phyloP scores from a whole-genome alignment of 2,329 filamentous ascomycete genomes.

The Cytospora mali region DNA sequence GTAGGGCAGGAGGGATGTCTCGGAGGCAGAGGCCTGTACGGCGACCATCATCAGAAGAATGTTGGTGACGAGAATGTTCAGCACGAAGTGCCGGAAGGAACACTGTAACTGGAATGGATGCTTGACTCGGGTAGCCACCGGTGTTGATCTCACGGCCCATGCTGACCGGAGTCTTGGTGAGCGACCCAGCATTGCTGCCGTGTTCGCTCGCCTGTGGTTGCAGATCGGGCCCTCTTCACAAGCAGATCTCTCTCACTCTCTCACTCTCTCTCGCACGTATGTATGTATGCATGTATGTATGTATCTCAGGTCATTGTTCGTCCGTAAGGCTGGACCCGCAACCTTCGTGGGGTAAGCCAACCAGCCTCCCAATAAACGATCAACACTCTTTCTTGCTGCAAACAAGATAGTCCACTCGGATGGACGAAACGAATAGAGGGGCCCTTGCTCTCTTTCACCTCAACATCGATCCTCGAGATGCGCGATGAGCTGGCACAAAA shows the following conservation, averaged over 20 bases:
- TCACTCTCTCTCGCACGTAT: no score
- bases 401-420: background rate
- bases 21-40: conserved; percentile 29
- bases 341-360: background rate
- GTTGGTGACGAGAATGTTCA: conserved; percentile 14
- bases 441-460: conserved; percentile 8
- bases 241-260: no score
- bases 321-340: conserved; percentile 2
- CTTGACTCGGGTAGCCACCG: conserved; percentile 13
- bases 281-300: background rate
- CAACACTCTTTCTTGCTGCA: background rate
- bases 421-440: background rate
- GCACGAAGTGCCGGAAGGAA: conserved; percentile 7
- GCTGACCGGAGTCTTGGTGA: conserved; percentile 4
- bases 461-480: conserved; percentile 9
- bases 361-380: conserved; percentile 19
- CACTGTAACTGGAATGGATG: conserved; percentile 4
- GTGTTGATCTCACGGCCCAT: conserved; percentile 12
- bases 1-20: conserved; percentile 67
- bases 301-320: conserved; percentile 16
- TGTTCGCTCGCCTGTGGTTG: conserved; percentile 8
- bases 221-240: background rate
- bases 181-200: conserved; percentile 10
- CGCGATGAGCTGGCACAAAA: conserved; percentile 17
- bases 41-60: conserved; percentile 23